phyloP scores from a whole-genome alignment of 2,329 filamentous ascomycete species.

The Aspergillus proliferans region DNA sequence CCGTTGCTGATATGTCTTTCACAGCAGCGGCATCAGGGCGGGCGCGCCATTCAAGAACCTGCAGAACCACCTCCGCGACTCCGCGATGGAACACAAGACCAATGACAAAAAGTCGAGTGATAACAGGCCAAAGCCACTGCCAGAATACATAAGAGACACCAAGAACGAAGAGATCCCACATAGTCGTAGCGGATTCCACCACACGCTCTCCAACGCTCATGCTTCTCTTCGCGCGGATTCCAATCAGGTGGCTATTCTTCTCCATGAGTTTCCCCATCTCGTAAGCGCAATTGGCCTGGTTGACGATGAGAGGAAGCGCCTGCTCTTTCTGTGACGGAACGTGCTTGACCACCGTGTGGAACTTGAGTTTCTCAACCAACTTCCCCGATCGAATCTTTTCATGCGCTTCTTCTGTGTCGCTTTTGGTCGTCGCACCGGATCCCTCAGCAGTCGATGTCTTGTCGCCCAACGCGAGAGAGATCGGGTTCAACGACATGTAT shows the following conservation, averaged over 20 bases:
- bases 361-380: conserved; percentile 77
- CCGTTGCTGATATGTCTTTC: conserved; percentile 93
- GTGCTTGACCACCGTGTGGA: conserved; percentile 77
- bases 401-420: conserved; percentile 67
- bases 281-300: conserved; percentile 93
- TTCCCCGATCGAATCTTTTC: conserved; percentile 59
- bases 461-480: conserved; percentile 76
- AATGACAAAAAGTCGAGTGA: conserved; percentile 68
- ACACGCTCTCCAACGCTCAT: conserved; percentile 92
- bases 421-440: conserved; percentile 37
- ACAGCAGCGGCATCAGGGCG: conserved; percentile 73
- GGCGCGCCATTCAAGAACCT: conserved; percentile 76
- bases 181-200: conserved; percentile 82
- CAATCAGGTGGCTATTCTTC: conserved; percentile 81
- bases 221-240: conserved; percentile 71
- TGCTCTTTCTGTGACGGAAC: conserved; percentile 74
- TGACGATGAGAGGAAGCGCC: conserved; percentile 72
- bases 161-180: conserved; percentile 67
- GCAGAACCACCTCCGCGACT: conserved; percentile 70
- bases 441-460: conserved; percentile 46
- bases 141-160: conserved; percentile 65
- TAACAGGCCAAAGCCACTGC: conserved; percentile 70
- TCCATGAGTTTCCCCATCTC: conserved; percentile 82
- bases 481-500: conserved; percentile 86
- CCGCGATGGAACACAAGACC: conserved; percentile 73